phyloP scores from a whole-genome alignment of 148 eudicot genomes.

The Diospyros lotus region DNA sequence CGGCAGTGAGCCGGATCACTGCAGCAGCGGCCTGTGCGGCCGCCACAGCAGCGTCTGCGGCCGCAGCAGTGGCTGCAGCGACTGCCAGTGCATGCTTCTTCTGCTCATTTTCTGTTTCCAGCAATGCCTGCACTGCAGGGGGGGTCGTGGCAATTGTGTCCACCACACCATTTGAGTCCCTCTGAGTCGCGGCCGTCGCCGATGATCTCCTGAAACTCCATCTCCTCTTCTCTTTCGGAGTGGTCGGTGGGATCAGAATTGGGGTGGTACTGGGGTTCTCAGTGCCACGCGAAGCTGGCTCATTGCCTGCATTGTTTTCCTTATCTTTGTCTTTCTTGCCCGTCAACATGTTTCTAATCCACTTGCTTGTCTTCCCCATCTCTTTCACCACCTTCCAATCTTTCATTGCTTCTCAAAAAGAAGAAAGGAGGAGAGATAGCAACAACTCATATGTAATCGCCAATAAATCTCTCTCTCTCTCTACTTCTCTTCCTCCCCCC shows the following conservation, averaged over 20 bases:
- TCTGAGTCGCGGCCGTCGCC: slow-evolving; percentile 34
- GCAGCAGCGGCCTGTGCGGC: slow-evolving; percentile 48
- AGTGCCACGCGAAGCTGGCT: background rate
- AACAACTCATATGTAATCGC: background rate
- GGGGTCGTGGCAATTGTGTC: slow-evolving; percentile 18
- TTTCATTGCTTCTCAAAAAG: background rate
- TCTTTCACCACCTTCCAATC: slow-evolving; percentile 11
- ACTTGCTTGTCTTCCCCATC: slow-evolving; percentile 73
- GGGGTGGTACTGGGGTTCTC: slow-evolving; percentile 28
- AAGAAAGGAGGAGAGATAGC: background rate
- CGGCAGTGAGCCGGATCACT: slow-evolving; percentile 22
- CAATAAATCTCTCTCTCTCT: background rate
- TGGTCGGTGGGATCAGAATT: slow-evolving; percentile 30
- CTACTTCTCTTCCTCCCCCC: background rate
- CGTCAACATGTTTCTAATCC: slow-evolving; percentile 54
- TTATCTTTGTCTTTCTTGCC: slow-evolving; percentile 42
- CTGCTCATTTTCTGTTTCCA: slow-evolving; percentile 27
- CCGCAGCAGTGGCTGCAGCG: slow-evolving; percentile 30
- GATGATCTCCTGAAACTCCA: slow-evolving; percentile 75
- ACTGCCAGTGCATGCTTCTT: slow-evolving; percentile 48
- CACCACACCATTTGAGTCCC: slow-evolving; percentile 7
- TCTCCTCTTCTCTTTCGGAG: slow-evolving; percentile 62
- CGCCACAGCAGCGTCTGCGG: slow-evolving; percentile 32
- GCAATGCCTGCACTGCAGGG: background rate
- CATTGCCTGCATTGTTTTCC: slow-evolving; percentile 10